Evolutionary conservation across 345 rosid species (phyloP).

Genomic region (Citrus trifoliata): DNA sequence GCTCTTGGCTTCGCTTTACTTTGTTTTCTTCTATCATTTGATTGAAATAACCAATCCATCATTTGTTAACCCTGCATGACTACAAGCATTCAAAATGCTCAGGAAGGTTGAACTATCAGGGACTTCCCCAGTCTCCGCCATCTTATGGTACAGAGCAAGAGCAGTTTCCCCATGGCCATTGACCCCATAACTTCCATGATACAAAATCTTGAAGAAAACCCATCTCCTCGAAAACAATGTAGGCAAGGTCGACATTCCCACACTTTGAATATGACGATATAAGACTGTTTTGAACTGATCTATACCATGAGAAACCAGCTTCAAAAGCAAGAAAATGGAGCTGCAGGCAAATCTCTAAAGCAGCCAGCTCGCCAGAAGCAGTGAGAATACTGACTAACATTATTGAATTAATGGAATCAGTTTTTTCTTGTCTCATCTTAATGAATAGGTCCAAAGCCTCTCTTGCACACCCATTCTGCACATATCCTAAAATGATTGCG

Average conservation of each 20-base stretch:
- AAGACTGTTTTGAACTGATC: conserved; percentile 38
- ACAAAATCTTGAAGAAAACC: conserved; percentile 29
- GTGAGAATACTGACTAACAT: conserved; percentile 25
- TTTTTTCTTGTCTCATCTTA: conserved; percentile 23
- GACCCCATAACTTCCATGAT: conserved; percentile 48
- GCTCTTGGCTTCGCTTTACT: conserved; percentile 33
- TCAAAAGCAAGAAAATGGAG: conserved; percentile 36
- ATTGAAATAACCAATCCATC: conserved; percentile 38
- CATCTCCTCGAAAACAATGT: conserved; percentile 32
- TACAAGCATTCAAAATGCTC: conserved; percentile 40
- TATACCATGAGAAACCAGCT: conserved; percentile 21
- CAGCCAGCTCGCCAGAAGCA: conserved; percentile 33
- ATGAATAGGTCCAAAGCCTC: conserved; percentile 36
- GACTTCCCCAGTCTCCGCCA: conserved; percentile 29
- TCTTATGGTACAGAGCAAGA: conserved; percentile 30
- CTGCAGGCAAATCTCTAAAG: conserved; percentile 34
- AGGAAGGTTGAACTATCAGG: conserved; percentile 38
- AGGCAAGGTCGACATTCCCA: conserved; percentile 31
- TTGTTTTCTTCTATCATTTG: conserved; percentile 30
- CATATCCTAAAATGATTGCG: conserved; percentile 37
- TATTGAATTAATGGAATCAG: conserved; percentile 29
- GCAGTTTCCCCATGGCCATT: conserved; percentile 38
- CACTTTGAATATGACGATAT: conserved; percentile 49
- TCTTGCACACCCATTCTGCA: conserved; percentile 28
- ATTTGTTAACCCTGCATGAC: conserved; percentile 36